These are phyloP conservation scores for Lasiodiplodia gonubiensis DNA, from an alignment of 2,329 filamentous ascomycete genomes.

Conservation along the genomic window DNA sequence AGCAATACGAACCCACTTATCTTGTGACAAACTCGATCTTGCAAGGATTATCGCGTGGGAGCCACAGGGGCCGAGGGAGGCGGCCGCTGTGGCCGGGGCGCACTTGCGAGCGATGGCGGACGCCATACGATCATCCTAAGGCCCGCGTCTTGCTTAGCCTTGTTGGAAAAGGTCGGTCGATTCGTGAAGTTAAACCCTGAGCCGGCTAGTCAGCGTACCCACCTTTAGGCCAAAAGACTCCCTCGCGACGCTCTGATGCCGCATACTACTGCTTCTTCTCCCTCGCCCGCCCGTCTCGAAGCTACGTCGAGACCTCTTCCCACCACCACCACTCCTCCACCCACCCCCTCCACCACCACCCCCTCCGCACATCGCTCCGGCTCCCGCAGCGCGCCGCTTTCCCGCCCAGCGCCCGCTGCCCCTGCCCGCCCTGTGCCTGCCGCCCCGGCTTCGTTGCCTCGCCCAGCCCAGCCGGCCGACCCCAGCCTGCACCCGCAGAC, in stretches of 20 bases:
- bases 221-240: constrained; percentile 29
- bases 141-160: constrained; percentile 28
- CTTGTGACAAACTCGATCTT: constrained; percentile 29
- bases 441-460: constrained; percentile 24
- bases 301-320: constrained; percentile 9
- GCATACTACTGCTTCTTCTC: constrained; percentile 28
- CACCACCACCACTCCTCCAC: constrained; percentile 21
- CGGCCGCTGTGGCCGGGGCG: constrained; percentile 21
- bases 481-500: constrained; percentile 9
- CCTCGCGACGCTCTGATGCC: constrained; percentile 28
- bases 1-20: constrained; percentile 29
- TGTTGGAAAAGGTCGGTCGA: constrained; percentile 28
- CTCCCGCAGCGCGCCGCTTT: constrained; percentile 12
- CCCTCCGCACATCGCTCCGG: constrained; percentile 8
- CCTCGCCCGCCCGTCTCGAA: constrained; percentile 25
- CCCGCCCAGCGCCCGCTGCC: constrained; percentile 30
- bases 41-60: constrained; percentile 30
- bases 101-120: constrained; percentile 26
- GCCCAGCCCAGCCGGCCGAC: constrained; percentile 15
- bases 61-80: constrained; percentile 29
- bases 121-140: constrained; percentile 29
- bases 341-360: constrained; percentile 30
- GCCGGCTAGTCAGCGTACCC: constrained; percentile 28
- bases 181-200: constrained; percentile 29
- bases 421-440: constrained; percentile 27